Evolutionary conservation across 2,329 filamentous ascomycete genomes (phyloP).

Genomic region (Boeremia lycopersici): DNA sequence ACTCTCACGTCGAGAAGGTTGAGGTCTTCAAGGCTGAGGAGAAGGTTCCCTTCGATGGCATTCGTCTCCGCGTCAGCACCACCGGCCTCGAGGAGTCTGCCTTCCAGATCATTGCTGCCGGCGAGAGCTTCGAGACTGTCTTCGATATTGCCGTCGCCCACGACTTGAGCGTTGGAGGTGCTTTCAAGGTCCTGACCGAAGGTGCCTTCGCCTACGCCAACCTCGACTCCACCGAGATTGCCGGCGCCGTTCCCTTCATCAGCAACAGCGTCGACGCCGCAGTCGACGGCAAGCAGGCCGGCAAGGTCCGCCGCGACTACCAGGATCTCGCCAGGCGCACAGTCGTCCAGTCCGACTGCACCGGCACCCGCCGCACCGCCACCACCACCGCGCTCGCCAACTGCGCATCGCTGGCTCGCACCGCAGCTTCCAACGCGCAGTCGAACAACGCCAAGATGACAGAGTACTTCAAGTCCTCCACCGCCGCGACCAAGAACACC

Average conservation of each 20-base stretch:
- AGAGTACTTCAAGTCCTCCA: constrained; percentile 68
- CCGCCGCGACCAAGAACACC: constrained; percentile 50
- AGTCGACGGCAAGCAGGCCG: constrained; percentile 61
- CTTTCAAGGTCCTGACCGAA: constrained; percentile 59
- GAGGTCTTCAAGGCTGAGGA: constrained; percentile 56
- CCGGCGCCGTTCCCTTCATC: constrained; percentile 59
- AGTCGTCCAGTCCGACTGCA: constrained; percentile 60
- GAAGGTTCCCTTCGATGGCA: constrained; percentile 58
- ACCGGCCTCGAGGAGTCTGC: constrained; percentile 54
- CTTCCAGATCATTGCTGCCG: constrained; percentile 55
- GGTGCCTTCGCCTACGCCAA: constrained; percentile 64
- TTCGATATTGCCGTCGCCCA: constrained; percentile 63
- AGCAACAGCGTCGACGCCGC: constrained; percentile 63
- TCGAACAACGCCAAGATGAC: constrained; percentile 57
- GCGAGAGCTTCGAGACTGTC: constrained; percentile 56
- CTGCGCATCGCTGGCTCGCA: constrained; percentile 58
- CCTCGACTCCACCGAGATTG: constrained; percentile 53
- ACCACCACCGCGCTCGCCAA: constrained; percentile 58
- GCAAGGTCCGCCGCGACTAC: constrained; percentile 55
- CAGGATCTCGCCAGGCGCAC: constrained; percentile 56
- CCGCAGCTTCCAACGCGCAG: constrained; percentile 57
- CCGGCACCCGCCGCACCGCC: constrained; percentile 51
- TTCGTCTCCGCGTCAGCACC: constrained; percentile 56
- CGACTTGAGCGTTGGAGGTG: constrained; percentile 57
- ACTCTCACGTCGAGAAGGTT: constrained; percentile 59